Evolutionary conservation across 2,329 filamentous ascomycete genomes (phyloP), one percentile per base, ranked within the genome.

Genomic region (Phoma sp.): DNA sequence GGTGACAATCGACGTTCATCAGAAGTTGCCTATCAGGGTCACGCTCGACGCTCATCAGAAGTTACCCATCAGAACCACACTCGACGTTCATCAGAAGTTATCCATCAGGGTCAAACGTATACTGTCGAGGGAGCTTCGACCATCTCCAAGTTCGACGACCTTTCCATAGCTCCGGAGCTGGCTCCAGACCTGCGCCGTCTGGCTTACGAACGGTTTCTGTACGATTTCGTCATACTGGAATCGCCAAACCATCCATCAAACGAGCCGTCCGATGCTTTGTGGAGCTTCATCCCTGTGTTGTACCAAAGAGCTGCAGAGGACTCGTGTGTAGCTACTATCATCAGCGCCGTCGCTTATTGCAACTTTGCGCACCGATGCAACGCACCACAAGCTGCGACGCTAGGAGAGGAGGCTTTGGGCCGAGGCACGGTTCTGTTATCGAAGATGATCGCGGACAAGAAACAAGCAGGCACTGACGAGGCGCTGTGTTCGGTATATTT

Each of bases 181-280:
- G 52, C 56, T 10, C 58, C 63, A n/a, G 63, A 70, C 33, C 55
- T 71, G 6, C 60, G 62, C 10, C 64, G 57, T 1, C 25, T 64
- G 17, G 66, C 71, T n/a, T 73, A 71, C 32, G 65, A 71, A 31
- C 65, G 71, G 10, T 71, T 73, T 27, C 13, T 71, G 2, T 73
- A 72, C 43, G 71, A 74, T 37, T 74, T 73, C 48, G 65, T 73
- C 2, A 51, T 61, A 13, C 58, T 57, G 3, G 63, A 70, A 33
- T 52, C 43, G 10, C 63, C 67, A 1, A 57, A 61, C 12, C 52
- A 46, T 35, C 49, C 62, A 19, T 45, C 51, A 2, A 55, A 62
- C 2, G 55, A 63, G n/a, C 58, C 62, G 1, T 62, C 66, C 8
- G 67, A 71, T 47, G 58, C 63, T 1, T 19, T 73, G 21, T 70